Percentiles rank a stretch among this genome's conserved stretches.
Conservation (phyloP, 495 filamentous ascomycete genomes). For the Thozetella sp. region DNA sequence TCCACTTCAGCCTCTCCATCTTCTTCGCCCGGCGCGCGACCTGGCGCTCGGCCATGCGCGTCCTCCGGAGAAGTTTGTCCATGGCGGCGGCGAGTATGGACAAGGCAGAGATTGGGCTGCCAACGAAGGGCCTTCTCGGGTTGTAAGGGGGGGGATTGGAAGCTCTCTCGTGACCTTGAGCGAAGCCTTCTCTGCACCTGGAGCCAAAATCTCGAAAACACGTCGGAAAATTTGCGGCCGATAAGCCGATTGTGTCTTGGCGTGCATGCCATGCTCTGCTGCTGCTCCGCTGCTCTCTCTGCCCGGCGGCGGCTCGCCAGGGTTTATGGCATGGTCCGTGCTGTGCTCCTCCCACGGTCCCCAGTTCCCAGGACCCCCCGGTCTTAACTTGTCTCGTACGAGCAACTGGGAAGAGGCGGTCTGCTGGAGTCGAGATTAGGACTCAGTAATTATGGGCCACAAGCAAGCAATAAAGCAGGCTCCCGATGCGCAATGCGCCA, state of each 20-base stretch:
- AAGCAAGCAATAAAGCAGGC: no score
- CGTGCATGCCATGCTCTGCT: neutral
- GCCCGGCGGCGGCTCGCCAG: no score
- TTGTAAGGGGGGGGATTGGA: neutral
- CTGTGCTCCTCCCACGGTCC: no score
- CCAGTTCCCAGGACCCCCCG: no score
- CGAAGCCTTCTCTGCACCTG: no score
- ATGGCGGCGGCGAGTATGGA: constrained; percentile 44
- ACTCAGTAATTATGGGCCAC: no score
- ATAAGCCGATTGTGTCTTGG: neutral
- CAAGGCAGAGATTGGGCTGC: neutral
- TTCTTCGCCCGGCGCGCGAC: constrained; percentile 50
- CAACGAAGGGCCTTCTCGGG: neutral
- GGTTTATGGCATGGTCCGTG: constrained; percentile 1
- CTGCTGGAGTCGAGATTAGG: no score
- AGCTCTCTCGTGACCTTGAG: neutral
- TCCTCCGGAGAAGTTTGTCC: constrained; percentile 76
- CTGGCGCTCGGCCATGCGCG: constrained; percentile 66
- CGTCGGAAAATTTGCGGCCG: constrained; percentile 2
- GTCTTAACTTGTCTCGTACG: no score
- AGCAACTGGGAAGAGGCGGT: no score
- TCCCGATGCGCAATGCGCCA: no score
- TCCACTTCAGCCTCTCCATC: constrained; percentile 32
- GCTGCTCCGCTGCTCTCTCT: no score
- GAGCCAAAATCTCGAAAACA: neutral